A percentile compares a stretch with the other conserved stretches of the same genome.
Evolutionary conservation across 2,329 filamentous ascomycete genomes (phyloP).

Genomic region (Calonectria honghensis): DNA sequence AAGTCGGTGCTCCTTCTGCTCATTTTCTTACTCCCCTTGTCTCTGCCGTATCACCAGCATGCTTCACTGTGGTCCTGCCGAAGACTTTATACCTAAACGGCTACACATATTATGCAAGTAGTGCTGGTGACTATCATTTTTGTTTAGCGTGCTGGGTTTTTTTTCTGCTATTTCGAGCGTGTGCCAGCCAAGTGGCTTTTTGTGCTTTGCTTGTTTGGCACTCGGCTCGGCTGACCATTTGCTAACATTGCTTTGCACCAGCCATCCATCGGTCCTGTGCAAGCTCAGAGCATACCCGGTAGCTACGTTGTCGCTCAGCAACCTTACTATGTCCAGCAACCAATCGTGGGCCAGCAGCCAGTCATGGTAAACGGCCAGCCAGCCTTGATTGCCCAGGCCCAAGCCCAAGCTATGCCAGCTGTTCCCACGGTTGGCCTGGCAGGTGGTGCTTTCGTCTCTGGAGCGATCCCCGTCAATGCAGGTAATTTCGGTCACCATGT

Average conservation of each 20-base stretch:
- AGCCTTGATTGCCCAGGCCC: slow-evolving; percentile 52
- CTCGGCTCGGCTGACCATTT: background rate
- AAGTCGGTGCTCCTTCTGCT: slow-evolving; percentile 59
- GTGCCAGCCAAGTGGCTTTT: slow-evolving; percentile 43
- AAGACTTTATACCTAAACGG: slow-evolving; percentile 58
- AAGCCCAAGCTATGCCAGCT: slow-evolving; percentile 53
- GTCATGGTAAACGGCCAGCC: slow-evolving; percentile 59
- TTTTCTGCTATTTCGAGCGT: slow-evolving; percentile 12
- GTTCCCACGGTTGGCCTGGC: slow-evolving; percentile 54
- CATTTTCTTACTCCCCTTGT: slow-evolving; percentile 54
- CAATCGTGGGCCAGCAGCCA: slow-evolving; percentile 56
- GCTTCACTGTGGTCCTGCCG: slow-evolving; percentile 57
- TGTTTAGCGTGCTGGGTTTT: slow-evolving; percentile 20
- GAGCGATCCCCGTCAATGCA: slow-evolving; percentile 61
- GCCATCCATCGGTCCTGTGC: slow-evolving; percentile 55
- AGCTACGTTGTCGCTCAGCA: slow-evolving; percentile 60
- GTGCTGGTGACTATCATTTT: slow-evolving; percentile 30
- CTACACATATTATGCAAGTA: slow-evolving; percentile 65
- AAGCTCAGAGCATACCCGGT: slow-evolving; percentile 53
- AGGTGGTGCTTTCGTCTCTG: slow-evolving; percentile 49
- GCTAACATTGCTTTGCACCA: slow-evolving; percentile 51
- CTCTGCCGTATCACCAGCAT: slow-evolving; percentile 43
- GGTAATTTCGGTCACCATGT: slow-evolving; percentile 63
- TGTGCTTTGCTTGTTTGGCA: slow-evolving; percentile 24
- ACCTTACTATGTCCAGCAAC: slow-evolving; percentile 58